phyloP scores from a whole-genome alignment of 2,329 filamentous ascomycete species.

The Neospermospora avenae region DNA sequence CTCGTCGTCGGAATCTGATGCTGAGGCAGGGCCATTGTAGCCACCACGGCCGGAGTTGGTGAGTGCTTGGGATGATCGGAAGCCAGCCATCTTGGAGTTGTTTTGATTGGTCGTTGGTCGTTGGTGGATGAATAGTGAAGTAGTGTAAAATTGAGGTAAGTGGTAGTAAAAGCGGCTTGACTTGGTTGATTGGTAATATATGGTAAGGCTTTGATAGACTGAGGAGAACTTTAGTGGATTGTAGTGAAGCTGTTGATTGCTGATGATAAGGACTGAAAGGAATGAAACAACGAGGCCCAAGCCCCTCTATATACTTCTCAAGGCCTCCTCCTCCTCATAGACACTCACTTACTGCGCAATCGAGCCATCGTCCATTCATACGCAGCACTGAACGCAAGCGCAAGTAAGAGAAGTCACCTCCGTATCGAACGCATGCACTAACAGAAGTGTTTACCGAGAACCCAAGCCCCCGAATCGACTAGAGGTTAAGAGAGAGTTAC shows the following conservation, averaged over 20 bases:
- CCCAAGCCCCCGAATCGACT: not conserved
- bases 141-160: not conserved
- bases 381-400: not conserved
- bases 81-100: slow-evolving; percentile 24
- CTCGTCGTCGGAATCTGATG: slow-evolving; percentile 16
- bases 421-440: not conserved
- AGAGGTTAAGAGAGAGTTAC: not conserved
- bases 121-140: not conserved
- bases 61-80: slow-evolving; percentile 11
- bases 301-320: slow-evolving; percentile 5
- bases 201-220: not conserved
- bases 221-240: not conserved
- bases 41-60: slow-evolving; percentile 26
- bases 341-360: not conserved
- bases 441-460: not conserved
- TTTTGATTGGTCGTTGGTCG: slow-evolving; percentile 7
- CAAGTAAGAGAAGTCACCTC: not conserved
- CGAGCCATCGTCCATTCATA: not conserved
- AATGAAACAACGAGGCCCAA: slow-evolving; percentile 7
- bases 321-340: not conserved
- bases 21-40: slow-evolving; percentile 26
- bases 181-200: not conserved
- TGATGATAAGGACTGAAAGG: slow-evolving; percentile 5
- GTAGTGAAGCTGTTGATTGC: slow-evolving; percentile 4
- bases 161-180: not conserved